Base-by-base conservation (phyloP, 1,139 yeast species). In the Sugiyamaella novakii region DNA sequence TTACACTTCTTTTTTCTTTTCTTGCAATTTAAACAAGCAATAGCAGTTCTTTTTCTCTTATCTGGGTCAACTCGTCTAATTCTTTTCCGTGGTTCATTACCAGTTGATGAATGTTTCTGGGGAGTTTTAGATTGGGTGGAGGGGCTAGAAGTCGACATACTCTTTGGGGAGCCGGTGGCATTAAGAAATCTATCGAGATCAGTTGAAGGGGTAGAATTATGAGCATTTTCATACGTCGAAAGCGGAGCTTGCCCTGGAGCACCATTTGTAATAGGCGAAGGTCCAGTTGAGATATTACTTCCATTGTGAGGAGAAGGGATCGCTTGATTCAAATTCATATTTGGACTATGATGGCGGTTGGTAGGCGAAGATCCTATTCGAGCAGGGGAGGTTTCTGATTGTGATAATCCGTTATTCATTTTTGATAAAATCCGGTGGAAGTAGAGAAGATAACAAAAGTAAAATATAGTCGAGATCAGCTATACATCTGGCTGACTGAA, bases 11-110 rank as follows among this genome's bases (percentile, higher is more conserved):
- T 71, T 53, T 73, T 73, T 43, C 74, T 56, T 45, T 65, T 65
- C 56, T 71, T 72, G 56, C 77, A 73, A 27, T 60, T 60, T 52
- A 71, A 74, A 57, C 77, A 73, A 28, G 77, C 77, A 27, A 70
- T 64, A 1, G 75, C 70, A 3, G 70, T 72, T 10, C 65, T 53
- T 35, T 61, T 61, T 14, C 65, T 53, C 30, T 55, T 55, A 6
- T 60, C 54, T 8, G 65, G 65, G 41, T 60, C 61, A n/a, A 61
- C 65, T 19, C 60, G 44, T 3, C 64, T 51, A 34, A 53, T 46
- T 14, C 59, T 55, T 30, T 45, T 55, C 7, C 41, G 33, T 12
- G 39, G 41, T n/a, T 18, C 41, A 19, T 29, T 19, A 4, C 24
- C 2, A 3, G n/a, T 31, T 18, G 14, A 25, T n/a, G 5, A 2